Evolutionary conservation across 78 protist species (phyloP), one percentile per base, ranked within the genome.

Genomic region (Capsaspora owczarzaki): DNA sequence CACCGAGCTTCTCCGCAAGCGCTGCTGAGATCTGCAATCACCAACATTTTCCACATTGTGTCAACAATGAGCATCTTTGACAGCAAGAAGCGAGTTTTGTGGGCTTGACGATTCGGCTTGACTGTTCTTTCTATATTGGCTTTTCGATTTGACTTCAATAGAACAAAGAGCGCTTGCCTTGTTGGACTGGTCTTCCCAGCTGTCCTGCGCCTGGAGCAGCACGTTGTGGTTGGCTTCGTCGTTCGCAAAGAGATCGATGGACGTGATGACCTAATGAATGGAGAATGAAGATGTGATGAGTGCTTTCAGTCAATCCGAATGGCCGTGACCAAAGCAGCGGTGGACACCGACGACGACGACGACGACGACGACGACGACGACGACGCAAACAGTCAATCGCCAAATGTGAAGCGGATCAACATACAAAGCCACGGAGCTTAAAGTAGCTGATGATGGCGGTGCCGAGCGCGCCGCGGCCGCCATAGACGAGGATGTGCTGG

Each of bases 391-490:
- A 46, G 25, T 46, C 51, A 12, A 46, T 5, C 5, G 51, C 51
- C 51, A n/a, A 31, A 68, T 4, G 22, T 37, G 37, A n/a, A 12
- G 74, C 23, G 44, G 25, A 27, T 25, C 37, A 61, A 25, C 69
- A 61, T 27, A 16, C 82, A 46, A 8, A 61, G 31, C n/a, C 22
- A 42, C 49, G 22, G 35, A n/a, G 3, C 60, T 10, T 10, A 37
- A 87, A 79, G 41, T 35, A 3, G 41, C 29, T 12, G 44, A 87
- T 81, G 42, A 82, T 35, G 68, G 42, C 23, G 20, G 43, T 23
- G 16, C 87, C 91, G 49, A 88, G 87, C 22, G 91, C 91, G n/a
- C 91, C 91, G 29, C 35, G 51, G n/a, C 86, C 87, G 56, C 91
- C 91, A 43, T 82, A 84, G 23, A 83, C 68, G 42, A 68, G 16